Percentiles rank a stretch among this genome's conserved stretches.
Conservation (phyloP, 2,329 filamentous ascomycete species). For the Ascochyta clinopodiicola region DNA sequence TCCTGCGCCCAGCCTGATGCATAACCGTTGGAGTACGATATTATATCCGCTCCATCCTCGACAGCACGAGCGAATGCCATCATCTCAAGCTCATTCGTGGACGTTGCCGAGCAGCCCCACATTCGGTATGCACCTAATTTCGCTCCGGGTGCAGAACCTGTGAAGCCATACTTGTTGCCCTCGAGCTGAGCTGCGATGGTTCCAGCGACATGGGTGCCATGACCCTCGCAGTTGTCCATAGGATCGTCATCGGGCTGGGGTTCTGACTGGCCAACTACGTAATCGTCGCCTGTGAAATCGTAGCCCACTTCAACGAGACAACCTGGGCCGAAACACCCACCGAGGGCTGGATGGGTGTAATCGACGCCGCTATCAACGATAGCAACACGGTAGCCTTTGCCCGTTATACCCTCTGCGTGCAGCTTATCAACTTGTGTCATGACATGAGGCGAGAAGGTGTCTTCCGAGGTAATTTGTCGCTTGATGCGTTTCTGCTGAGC, state of each 20-base stretch:
- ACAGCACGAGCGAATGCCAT: slow-evolving; percentile 55
- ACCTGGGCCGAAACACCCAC: slow-evolving; percentile 67
- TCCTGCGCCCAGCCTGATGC: slow-evolving; percentile 43
- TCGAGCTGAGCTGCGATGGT: slow-evolving; percentile 67
- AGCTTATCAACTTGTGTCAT: slow-evolving; percentile 48
- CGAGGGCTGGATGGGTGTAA: slow-evolving; percentile 68
- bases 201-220: slow-evolving; percentile 63
- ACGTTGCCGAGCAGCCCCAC: slow-evolving; percentile 16
- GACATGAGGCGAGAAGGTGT: slow-evolving; percentile 39
- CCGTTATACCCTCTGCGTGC: slow-evolving; percentile 54
- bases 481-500: slow-evolving; percentile 10
- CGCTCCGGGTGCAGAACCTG: slow-evolving; percentile 27
- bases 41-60: slow-evolving; percentile 56
- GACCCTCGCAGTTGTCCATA: slow-evolving; percentile 52
- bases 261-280: slow-evolving; percentile 1
- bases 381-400: slow-evolving; percentile 54
- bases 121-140: slow-evolving; percentile 30
- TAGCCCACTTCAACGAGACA: slow-evolving; percentile 65
- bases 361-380: slow-evolving; percentile 57
- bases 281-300: slow-evolving; percentile 64
- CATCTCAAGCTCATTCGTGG: slow-evolving; percentile 22
- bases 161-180: slow-evolving; percentile 26
- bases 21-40: slow-evolving; percentile 30
- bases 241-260: too few relatives aligned
- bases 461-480: slow-evolving; percentile 9